These are phyloP conservation scores for Phalaenopsis aphrodite DNA, from an alignment of 106 monocot genomes.

Conservation along the genomic window DNA sequence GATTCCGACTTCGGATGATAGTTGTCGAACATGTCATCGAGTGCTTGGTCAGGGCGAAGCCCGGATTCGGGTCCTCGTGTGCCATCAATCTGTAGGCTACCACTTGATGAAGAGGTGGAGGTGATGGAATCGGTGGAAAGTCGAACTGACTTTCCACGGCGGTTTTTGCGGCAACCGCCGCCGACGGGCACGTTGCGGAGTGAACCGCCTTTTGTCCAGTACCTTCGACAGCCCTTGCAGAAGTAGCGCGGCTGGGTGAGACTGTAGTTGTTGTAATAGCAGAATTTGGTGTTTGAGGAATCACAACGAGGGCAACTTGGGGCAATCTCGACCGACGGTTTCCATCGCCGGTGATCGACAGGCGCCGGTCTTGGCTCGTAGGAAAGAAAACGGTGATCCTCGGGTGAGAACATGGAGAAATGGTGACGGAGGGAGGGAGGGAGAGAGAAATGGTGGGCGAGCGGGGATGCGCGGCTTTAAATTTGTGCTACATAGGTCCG, in stretches of 20 bases:
- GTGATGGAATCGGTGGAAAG: not conserved
- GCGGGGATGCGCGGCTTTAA: constrained; percentile 6
- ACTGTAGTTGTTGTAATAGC: constrained; percentile 53
- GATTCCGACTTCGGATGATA: not conserved
- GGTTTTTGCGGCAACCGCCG: constrained; percentile 21
- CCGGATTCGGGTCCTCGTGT: not conserved
- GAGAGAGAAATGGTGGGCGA: not conserved
- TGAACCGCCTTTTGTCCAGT: constrained; percentile 29
- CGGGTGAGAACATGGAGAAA: not conserved
- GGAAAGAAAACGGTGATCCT: constrained; percentile 4
- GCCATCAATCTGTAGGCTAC: not conserved
- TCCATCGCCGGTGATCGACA: constrained; percentile 20
- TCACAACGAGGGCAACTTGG: constrained; percentile 42
- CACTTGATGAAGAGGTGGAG: not conserved
- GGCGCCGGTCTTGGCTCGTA: constrained; percentile 4
- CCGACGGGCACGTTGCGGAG: constrained; percentile 18
- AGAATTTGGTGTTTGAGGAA: constrained; percentile 50
- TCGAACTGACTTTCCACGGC: constrained; percentile 3
- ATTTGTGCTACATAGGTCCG: not conserved
- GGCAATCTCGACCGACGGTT: constrained; percentile 39
- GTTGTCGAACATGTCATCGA: constrained; percentile 7
- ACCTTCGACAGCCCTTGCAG: constrained; percentile 28
- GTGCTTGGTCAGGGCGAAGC: constrained; percentile 13
- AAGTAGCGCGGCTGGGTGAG: constrained; percentile 38
- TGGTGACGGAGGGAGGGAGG: not conserved